Percentiles rank a stretch among this genome's conserved stretches.
phyloP scores from a whole-genome alignment of 2,329 filamentous ascomycete species.

The Aspergillus novoparasiticus region DNA sequence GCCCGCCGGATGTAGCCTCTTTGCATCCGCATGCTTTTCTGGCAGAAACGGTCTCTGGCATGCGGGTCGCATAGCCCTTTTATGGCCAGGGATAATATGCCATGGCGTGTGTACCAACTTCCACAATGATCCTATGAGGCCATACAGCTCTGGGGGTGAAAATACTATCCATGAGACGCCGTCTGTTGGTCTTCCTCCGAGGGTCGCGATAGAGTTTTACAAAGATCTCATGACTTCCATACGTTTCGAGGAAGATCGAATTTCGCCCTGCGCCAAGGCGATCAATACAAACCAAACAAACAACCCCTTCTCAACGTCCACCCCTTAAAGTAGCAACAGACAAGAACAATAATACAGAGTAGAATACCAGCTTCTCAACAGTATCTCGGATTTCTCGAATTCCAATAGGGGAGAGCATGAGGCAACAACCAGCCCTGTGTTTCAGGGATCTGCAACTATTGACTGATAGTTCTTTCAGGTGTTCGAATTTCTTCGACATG shows the following conservation, averaged over 20 bases:
- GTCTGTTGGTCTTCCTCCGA: not conserved
- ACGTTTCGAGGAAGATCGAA: not conserved
- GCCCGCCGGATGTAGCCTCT: constrained; percentile 22
- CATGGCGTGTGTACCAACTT: not conserved
- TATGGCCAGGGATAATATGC: not conserved
- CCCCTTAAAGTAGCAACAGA: not conserved
- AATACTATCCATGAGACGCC: not conserved
- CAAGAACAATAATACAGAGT: not conserved
- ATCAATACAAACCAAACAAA: not conserved
- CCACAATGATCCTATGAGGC: not conserved
- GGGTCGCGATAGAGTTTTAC: not conserved
- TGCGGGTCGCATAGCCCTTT: not conserved
- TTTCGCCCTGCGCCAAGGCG: not conserved
- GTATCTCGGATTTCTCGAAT: not conserved
- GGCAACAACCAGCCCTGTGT: not conserved
- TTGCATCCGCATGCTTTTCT: constrained; percentile 18
- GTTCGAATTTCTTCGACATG: not conserved
- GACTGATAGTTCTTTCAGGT: not conserved
- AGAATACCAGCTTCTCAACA: not conserved
- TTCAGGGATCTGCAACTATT: not conserved
- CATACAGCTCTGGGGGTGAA: not conserved
- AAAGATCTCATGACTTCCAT: not conserved
- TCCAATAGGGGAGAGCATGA: not conserved
- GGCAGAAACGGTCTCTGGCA: constrained; percentile 14
- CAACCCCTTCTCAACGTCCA: not conserved